A percentile compares a stretch with the other conserved stretches of the same genome.
Conservation (phyloP, 139 green algal species). For the Chlamydomonas incerta region DNA sequence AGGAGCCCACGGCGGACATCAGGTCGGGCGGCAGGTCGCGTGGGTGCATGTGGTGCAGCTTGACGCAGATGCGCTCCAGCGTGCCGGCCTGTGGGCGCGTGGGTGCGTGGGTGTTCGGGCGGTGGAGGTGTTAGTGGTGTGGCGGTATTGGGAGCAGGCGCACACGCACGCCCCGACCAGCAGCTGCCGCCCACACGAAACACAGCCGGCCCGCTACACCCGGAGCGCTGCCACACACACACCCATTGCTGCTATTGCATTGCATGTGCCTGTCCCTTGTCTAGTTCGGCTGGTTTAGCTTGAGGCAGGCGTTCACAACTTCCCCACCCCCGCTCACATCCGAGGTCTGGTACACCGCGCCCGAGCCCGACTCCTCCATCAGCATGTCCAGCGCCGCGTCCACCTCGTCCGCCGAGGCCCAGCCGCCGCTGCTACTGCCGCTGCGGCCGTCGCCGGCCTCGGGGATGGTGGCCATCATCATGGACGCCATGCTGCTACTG, state of each 20-base stretch:
- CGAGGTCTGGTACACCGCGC: slow-evolving; percentile 5
- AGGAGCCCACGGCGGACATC: slow-evolving; percentile 12
- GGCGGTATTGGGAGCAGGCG: too few species aligned
- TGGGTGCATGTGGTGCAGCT: slow-evolving; percentile 33
- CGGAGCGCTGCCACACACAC: too few species aligned
- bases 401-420: not conserved
- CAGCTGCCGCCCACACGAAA: too few species aligned
- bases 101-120: too few species aligned
- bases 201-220: too few species aligned
- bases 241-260: too few species aligned
- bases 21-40: slow-evolving; percentile 15
- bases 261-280: too few species aligned
- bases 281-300: too few species aligned
- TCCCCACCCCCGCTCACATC: not conserved
- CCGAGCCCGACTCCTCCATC: slow-evolving; percentile 28
- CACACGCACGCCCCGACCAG: too few species aligned
- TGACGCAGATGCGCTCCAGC: slow-evolving; percentile 40
- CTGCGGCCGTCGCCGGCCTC: slow-evolving; percentile 20
- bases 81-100: not conserved
- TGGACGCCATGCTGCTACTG: too few species aligned
- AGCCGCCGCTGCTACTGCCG: not conserved
- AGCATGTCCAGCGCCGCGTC: slow-evolving; percentile 30
- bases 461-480: not conserved
- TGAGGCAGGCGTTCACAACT: too few species aligned
- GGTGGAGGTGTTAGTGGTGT: too few species aligned